A percentile compares a stretch with the other conserved stretches of the same genome.
Conservation (phyloP, 345 rosid species). For the Zanthoxylum bungeanum region DNA sequence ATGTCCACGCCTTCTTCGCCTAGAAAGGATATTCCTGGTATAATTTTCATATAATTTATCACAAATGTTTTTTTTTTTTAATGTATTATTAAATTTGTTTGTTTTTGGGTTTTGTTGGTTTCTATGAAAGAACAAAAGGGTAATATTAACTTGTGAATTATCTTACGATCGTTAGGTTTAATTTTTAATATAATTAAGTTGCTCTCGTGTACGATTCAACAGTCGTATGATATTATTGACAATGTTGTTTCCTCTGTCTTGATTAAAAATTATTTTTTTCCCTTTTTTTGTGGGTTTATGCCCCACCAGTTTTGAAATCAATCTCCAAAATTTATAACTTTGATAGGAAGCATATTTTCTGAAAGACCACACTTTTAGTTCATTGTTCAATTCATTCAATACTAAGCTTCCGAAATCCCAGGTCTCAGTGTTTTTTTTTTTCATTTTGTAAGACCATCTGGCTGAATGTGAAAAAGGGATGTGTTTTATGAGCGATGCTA, state of each 20-base stretch:
- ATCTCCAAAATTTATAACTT: no score
- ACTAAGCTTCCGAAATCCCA: background rate
- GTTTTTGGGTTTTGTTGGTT: background rate
- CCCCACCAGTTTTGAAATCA: no score
- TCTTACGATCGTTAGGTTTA: background rate
- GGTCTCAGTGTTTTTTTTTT: background rate
- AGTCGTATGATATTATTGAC: background rate
- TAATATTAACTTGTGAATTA: background rate
- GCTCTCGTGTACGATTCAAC: background rate
- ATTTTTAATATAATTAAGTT: no score
- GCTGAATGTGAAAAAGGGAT: background rate
- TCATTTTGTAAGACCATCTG: background rate
- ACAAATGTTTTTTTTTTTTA: background rate
- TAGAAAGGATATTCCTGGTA: conserved; percentile 55
- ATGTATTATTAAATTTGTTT: background rate
- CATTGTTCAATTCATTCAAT: background rate
- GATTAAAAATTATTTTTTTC: no score
- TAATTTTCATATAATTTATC: background rate
- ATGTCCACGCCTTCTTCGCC: conserved; percentile 46
- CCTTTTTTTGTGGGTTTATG: no score
- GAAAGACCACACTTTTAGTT: background rate
- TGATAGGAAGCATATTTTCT: background rate
- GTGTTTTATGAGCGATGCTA: background rate
- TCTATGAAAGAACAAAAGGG: background rate
- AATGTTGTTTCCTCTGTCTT: no score